Evolutionary conservation across 2,329 filamentous ascomycete genomes (phyloP).

Genomic region (Penicillium sclerotiorum): DNA sequence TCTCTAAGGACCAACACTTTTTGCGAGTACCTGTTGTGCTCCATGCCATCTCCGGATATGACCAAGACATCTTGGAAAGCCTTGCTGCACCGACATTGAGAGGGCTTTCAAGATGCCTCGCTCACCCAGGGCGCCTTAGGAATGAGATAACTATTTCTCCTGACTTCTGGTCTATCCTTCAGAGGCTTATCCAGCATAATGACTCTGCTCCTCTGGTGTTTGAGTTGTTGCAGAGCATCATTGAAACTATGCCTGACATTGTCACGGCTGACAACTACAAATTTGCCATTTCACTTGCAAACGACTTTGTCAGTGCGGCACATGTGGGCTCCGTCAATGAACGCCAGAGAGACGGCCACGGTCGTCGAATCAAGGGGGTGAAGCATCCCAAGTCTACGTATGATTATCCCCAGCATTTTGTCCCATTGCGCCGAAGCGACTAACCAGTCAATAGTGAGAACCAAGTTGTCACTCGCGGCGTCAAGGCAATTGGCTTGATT

Average conservation of each 20-base stretch:
- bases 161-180: constrained; percentile 93
- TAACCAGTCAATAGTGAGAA: constrained; percentile 58
- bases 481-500: constrained; percentile 78
- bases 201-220: constrained; percentile 80
- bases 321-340: constrained; percentile 71
- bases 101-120: constrained; percentile 78
- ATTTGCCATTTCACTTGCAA: constrained; percentile 77
- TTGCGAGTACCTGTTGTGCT: constrained; percentile 89
- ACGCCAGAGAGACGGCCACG: constrained; percentile 63
- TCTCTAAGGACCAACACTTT: constrained; percentile 72
- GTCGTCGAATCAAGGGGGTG: constrained; percentile 56
- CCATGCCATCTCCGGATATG: constrained; percentile 86
- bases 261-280: constrained; percentile 97
- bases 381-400: constrained; percentile 60
- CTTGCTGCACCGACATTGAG: constrained; percentile 75
- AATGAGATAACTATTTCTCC: constrained; percentile 95
- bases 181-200: constrained; percentile 68
- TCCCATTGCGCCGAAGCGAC: constrained; percentile 1
- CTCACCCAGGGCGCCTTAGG: constrained; percentile 73
- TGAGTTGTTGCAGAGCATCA: constrained; percentile 78
- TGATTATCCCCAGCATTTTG: constrained; percentile 24
- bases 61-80: constrained; percentile 74
- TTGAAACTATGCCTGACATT: constrained; percentile 71
- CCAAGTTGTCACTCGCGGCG: constrained; percentile 73
- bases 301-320: constrained; percentile 84